Percentiles rank a stretch among this genome's conserved stretches.
phyloP scores from a whole-genome alignment of 108 stramenopile species.

The Cyclotella distinguenda region DNA sequence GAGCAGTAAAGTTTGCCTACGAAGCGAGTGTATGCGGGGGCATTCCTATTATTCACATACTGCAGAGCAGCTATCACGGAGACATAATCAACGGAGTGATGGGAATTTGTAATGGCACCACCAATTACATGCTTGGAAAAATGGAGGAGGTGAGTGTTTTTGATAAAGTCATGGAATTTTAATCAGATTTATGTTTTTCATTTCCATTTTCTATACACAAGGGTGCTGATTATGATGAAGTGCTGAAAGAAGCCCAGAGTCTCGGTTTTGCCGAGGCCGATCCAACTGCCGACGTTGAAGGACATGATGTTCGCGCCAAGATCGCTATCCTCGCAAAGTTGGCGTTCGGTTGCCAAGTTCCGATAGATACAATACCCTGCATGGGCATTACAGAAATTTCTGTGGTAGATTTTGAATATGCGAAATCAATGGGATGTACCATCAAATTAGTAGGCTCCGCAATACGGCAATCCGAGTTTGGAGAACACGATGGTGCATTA shows the following conservation, averaged over 20 bases:
- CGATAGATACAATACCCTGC: constrained; percentile 66
- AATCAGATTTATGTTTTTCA: too few relatives aligned
- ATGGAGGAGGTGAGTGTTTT: constrained; percentile 44
- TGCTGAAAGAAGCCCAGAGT: constrained; percentile 74
- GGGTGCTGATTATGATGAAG: constrained; percentile 61
- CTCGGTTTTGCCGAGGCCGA: constrained; percentile 82
- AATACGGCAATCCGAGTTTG: constrained; percentile 54
- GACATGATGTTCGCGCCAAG: constrained; percentile 91
- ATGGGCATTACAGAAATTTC: constrained; percentile 78
- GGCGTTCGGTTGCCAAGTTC: constrained; percentile 81
- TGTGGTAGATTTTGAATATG: constrained; percentile 84
- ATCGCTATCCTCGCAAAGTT: constrained; percentile 88
- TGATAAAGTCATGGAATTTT: neutral
- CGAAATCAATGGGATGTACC: constrained; percentile 76
- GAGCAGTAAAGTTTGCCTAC: constrained; percentile 53
- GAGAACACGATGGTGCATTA: constrained; percentile 64
- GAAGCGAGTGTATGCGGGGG: constrained; percentile 89
- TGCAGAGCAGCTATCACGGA: constrained; percentile 64
- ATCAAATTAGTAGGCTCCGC: constrained; percentile 93
- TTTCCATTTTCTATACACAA: neutral
- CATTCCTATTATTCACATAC: constrained; percentile 77
- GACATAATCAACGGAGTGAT: constrained; percentile 71
- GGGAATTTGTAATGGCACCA: constrained; percentile 86
- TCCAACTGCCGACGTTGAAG: constrained; percentile 87
- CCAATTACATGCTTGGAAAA: constrained; percentile 84